phyloP scores from a whole-genome alignment of 2,329 filamentous ascomycete genomes.

The Fusarium decemcellulare region DNA sequence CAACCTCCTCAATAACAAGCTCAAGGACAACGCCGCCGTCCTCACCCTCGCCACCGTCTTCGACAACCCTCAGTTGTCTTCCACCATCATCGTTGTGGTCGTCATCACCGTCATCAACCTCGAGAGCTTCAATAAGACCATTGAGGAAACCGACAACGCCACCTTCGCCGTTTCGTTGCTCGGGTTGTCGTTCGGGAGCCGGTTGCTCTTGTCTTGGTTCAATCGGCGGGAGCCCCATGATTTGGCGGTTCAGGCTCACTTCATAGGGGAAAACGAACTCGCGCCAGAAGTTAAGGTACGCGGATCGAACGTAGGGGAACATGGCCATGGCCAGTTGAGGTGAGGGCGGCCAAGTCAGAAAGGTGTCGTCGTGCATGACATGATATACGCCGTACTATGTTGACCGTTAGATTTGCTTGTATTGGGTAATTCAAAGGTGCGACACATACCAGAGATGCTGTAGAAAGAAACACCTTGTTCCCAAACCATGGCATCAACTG shows the following conservation, averaged over 20 bases:
- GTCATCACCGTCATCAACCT: slow-evolving; percentile 51
- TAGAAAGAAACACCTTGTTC: slow-evolving; percentile 59
- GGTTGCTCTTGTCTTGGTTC: slow-evolving; percentile 43
- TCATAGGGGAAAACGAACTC: slow-evolving; percentile 64
- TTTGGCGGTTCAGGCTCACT: slow-evolving; percentile 61
- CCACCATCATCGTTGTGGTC: slow-evolving; percentile 38
- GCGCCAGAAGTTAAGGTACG: slow-evolving; percentile 64
- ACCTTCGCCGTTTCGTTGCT: slow-evolving; percentile 45
- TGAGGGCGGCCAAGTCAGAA: slow-evolving; percentile 68
- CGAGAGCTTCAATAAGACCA: slow-evolving; percentile 54
- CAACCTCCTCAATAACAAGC: slow-evolving; percentile 52
- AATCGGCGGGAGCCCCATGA: slow-evolving; percentile 57
- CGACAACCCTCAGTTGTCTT: slow-evolving; percentile 33
- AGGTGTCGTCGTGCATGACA: slow-evolving; percentile 59
- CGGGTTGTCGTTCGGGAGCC: slow-evolving; percentile 29
- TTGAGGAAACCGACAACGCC: slow-evolving; percentile 55
- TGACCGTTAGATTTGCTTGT: slow-evolving; percentile 7
- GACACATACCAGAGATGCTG: slow-evolving; percentile 57
- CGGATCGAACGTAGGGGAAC: slow-evolving; percentile 61
- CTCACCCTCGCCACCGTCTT: slow-evolving; percentile 38
- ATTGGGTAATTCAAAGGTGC: neutral
- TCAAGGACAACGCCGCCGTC: slow-evolving; percentile 52
- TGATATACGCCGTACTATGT: slow-evolving; percentile 64
- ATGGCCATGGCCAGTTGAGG: slow-evolving; percentile 64
- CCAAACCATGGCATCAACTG: slow-evolving; percentile 60